Conservation (phyloP, 2,329 filamentous ascomycete genomes). For the Dactylellina parvicollis region DNA sequence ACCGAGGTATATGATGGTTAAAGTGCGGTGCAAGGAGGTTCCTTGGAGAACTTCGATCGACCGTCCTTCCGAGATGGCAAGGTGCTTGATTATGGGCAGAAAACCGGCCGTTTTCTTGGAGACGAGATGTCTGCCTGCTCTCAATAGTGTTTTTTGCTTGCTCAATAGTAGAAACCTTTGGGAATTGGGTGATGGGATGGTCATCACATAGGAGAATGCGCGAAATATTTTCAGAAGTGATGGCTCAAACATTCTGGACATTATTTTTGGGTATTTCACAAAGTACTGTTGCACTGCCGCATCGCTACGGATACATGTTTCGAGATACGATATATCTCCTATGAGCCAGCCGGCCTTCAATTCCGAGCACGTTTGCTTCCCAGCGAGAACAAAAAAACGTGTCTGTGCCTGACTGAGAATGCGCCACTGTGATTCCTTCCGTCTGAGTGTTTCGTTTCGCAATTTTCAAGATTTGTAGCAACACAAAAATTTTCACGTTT, state of each 20-base stretch:
- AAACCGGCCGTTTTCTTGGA: constrained; percentile 22
- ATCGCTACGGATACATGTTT: constrained; percentile 26
- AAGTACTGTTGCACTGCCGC: background rate
- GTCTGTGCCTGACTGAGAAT: constrained; percentile 31
- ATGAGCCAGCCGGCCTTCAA: background rate
- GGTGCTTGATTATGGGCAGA: constrained; percentile 20
- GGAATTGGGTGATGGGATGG: too few species aligned
- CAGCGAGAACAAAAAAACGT: constrained; percentile 45
- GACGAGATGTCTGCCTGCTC: constrained; percentile 30
- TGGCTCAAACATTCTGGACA: background rate
- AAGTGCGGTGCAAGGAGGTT: constrained; percentile 28
- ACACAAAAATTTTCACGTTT: constrained; percentile 15
- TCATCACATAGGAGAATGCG: background rate
- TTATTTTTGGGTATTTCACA: background rate
- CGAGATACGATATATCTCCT: constrained; percentile 30
- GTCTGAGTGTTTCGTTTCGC: constrained; percentile 54
- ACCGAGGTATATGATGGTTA: background rate
- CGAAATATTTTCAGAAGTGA: constrained; percentile 6
- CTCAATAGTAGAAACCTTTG: too few species aligned
- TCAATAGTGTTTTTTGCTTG: too few species aligned
- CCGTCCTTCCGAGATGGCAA: constrained; percentile 6
- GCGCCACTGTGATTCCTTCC: constrained; percentile 31
- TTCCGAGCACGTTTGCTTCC: constrained; percentile 31
- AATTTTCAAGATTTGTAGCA: constrained; percentile 12
- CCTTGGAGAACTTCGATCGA: constrained; percentile 29